Percentiles rank a stretch among this genome's conserved stretches.
phyloP scores from a whole-genome alignment of 1,284 basidiomycete genomes.

The Rhodotorula sp. region DNA sequence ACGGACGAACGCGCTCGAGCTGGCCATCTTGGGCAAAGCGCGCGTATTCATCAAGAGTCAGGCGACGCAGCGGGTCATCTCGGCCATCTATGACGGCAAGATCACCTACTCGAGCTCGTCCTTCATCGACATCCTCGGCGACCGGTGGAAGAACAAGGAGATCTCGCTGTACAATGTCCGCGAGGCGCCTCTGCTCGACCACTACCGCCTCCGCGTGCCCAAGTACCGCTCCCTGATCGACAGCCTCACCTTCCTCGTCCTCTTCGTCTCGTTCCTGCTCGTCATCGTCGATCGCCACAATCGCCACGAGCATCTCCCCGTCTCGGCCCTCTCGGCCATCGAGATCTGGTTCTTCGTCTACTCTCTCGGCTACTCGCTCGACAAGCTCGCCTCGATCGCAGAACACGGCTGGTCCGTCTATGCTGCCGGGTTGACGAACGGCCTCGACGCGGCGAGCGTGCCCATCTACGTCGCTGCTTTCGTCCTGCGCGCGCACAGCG shows the following conservation, averaged over 20 bases:
- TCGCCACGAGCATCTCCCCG: constrained; percentile 29
- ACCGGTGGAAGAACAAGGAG: constrained; percentile 52
- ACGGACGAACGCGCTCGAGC: constrained; percentile 42
- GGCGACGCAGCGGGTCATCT: constrained; percentile 43
- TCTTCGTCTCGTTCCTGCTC: constrained; percentile 50
- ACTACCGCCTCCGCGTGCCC: constrained; percentile 51
- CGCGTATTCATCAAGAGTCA: constrained; percentile 39
- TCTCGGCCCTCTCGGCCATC: constrained; percentile 14
- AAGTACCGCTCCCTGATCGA: constrained; percentile 41
- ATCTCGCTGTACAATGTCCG: constrained; percentile 52
- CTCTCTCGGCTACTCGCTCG: constrained; percentile 47
- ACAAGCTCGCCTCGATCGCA: constrained; percentile 44
- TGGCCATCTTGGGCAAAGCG: constrained; percentile 39
- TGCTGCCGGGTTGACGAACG: constrained; percentile 49
- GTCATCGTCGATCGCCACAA: constrained; percentile 47
- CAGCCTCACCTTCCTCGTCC: constrained; percentile 45
- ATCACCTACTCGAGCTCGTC: constrained; percentile 47
- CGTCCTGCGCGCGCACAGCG: constrained; percentile 47
- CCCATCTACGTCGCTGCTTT: constrained; percentile 50
- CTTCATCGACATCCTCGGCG: constrained; percentile 48
- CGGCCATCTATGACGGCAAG: constrained; percentile 45
- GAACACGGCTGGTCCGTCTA: constrained; percentile 48
- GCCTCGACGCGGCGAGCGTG: constrained; percentile 49
- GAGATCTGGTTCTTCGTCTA: constrained; percentile 48
- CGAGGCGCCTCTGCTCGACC: constrained; percentile 53